Evolutionary conservation across 176 grass and related monocot species (phyloP).

Genomic region (Rhynchospora tenuis): DNA sequence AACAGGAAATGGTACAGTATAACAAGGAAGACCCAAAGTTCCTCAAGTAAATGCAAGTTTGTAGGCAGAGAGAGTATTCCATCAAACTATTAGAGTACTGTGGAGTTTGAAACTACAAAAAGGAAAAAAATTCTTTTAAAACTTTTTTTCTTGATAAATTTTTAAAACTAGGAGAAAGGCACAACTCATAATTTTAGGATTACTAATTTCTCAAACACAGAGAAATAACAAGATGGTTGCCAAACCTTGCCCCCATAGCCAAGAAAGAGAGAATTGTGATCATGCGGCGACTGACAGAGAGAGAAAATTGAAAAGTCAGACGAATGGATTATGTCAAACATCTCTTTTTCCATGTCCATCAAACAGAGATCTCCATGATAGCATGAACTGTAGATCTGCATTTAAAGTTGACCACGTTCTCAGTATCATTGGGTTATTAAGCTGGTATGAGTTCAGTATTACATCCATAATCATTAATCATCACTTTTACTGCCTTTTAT

Average conservation of each 20-base stretch:
- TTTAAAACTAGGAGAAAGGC: background rate
- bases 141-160: no score
- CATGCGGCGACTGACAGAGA: slow-evolving; percentile 43
- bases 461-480: background rate
- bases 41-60: background rate
- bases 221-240: background rate
- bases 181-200: background rate
- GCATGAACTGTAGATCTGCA: slow-evolving; percentile 74
- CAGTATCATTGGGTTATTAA: background rate
- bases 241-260: slow-evolving; percentile 27
- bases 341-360: slow-evolving; percentile 71
- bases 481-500: background rate
- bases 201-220: background rate
- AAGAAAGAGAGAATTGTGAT: slow-evolving; percentile 46
- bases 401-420: background rate
- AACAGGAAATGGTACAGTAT: background rate
- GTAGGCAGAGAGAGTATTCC: background rate
- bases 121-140: no score
- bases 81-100: background rate
- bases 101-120: background rate
- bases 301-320: slow-evolving; percentile 49
- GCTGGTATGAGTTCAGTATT: background rate
- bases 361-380: slow-evolving; percentile 64
- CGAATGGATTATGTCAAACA: slow-evolving; percentile 47
- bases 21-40: background rate